Evolutionary conservation across 2,329 filamentous ascomycete species (phyloP).

Genomic region (Xylariaceae sp.): DNA sequence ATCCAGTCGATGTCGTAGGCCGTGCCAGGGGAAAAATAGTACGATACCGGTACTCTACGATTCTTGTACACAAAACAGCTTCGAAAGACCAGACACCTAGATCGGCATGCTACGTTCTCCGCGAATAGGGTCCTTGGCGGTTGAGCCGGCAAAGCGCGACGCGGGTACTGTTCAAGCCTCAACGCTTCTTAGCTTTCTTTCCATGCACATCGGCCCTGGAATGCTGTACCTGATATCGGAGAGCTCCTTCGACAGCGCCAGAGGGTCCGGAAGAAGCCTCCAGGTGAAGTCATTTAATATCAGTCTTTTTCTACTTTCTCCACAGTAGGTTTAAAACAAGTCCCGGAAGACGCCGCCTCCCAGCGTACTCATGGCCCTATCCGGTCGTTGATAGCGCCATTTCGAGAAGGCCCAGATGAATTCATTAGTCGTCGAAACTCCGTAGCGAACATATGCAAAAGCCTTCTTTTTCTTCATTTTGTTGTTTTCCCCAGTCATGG

Average conservation of each 20-base stretch:
- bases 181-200: neutral
- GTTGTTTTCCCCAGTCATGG: neutral
- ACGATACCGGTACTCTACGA: neutral
- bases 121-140: slow-evolving; percentile 18
- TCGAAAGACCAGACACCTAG: slow-evolving; percentile 8
- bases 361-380: slow-evolving; percentile 17
- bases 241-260: slow-evolving; percentile 22
- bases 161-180: neutral
- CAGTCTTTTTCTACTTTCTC: slow-evolving; percentile 12
- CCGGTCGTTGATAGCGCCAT: slow-evolving; percentile 22
- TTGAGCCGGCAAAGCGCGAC: slow-evolving; percentile 11
- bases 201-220: slow-evolving; percentile 6
- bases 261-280: slow-evolving; percentile 8
- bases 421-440: slow-evolving; percentile 22
- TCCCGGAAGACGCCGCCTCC: slow-evolving; percentile 35
- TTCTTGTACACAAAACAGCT: neutral
- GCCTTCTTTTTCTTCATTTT: slow-evolving; percentile 8
- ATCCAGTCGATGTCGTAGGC: slow-evolving; percentile 10
- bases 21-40: neutral
- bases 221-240: slow-evolving; percentile 20
- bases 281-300: neutral
- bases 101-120: slow-evolving; percentile 2
- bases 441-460: slow-evolving; percentile 12
- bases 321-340: slow-evolving; percentile 21
- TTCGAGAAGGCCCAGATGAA: neutral